These are phyloP conservation scores for Penicillium ucsense DNA, from an alignment of 495 filamentous ascomycete genomes.

Conservation along the genomic window DNA sequence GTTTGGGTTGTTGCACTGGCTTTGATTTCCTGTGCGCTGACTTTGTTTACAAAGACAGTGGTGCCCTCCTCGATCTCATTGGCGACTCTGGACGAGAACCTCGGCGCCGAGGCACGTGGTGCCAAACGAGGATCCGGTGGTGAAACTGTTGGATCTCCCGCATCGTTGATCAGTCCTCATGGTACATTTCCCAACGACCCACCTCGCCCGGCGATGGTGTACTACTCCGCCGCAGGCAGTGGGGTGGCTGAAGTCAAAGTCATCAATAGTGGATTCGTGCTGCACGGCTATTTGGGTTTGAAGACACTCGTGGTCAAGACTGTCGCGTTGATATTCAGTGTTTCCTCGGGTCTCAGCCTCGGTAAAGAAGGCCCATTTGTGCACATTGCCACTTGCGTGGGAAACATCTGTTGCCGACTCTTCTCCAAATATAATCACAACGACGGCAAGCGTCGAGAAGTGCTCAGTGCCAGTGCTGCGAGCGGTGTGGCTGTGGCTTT, in stretches of 20 bases:
- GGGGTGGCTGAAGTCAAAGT: conserved; percentile 97
- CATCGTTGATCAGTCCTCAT: conserved; percentile 22
- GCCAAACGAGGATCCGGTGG: conserved; percentile 28
- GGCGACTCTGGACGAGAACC: conserved; percentile 79
- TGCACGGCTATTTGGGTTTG: conserved; percentile 89
- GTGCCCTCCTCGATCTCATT: conserved; percentile 81
- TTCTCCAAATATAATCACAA: conserved; percentile 92
- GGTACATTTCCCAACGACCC: conserved; percentile 18
- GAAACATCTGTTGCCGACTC: conserved; percentile 87
- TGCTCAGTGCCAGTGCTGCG: conserved; percentile 84
- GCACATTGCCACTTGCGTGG: conserved; percentile 91
- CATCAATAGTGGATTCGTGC: conserved; percentile 91
- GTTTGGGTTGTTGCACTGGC: conserved; percentile 61
- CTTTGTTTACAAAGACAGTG: conserved; percentile 79
- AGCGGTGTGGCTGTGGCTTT: conserved; percentile 93
- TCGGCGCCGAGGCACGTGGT: conserved; percentile 39
- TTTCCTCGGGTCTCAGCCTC: conserved; percentile 84
- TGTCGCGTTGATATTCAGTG: conserved; percentile 71
- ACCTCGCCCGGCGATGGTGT: conserved; percentile 63
- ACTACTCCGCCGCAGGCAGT: conserved; percentile 92
- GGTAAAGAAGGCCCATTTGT: conserved; percentile 98
- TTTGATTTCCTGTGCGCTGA: conserved; percentile 66
- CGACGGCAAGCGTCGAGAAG: conserved; percentile 83
- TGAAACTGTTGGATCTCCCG: conserved; percentile 26
- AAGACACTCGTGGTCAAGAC: conserved; percentile 86